These are phyloP conservation scores for Pseudozyma thailandica DNA, from an alignment of 1,284 basidiomycete genomes.

Conservation along the genomic window DNA sequence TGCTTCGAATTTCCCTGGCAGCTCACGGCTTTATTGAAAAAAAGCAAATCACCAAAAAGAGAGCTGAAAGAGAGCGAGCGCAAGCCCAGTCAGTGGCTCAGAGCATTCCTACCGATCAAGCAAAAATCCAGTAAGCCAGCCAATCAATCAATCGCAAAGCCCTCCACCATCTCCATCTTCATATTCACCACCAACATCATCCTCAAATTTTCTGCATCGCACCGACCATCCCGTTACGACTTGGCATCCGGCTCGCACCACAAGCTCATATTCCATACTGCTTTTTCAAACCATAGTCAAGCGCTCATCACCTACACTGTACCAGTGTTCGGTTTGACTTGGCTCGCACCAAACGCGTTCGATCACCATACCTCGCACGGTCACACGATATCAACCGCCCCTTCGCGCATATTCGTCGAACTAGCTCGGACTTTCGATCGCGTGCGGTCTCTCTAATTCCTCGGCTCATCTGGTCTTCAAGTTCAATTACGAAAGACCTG, in stretches of 20 bases:
- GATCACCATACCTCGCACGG: background rate
- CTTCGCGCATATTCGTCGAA: no score
- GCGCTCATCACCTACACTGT: no score
- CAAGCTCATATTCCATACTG: no score
- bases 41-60: no score
- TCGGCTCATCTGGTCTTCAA: background rate
- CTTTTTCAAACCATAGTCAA: no score
- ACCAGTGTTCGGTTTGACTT: no score
- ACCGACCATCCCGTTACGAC: background rate
- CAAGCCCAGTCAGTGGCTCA: conserved; percentile 1
- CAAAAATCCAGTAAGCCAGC: background rate
- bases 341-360: conserved; percentile 1
- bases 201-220: background rate
- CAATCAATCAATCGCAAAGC: conserved; percentile 1
- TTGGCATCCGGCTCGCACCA: no score
- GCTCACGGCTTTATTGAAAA: no score
- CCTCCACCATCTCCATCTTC: conserved; percentile 4
- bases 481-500: background rate
- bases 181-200: background rate
- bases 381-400: background rate
- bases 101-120: conserved; percentile 2
- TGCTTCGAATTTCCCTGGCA: background rate
- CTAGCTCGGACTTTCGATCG: no score
- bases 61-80: background rate
- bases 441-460: no score